Percentiles rank a stretch among this genome's conserved stretches.
Evolutionary conservation across 108 stramenopile species (phyloP).

Genomic region (Asterionellopsis glacialis): DNA sequence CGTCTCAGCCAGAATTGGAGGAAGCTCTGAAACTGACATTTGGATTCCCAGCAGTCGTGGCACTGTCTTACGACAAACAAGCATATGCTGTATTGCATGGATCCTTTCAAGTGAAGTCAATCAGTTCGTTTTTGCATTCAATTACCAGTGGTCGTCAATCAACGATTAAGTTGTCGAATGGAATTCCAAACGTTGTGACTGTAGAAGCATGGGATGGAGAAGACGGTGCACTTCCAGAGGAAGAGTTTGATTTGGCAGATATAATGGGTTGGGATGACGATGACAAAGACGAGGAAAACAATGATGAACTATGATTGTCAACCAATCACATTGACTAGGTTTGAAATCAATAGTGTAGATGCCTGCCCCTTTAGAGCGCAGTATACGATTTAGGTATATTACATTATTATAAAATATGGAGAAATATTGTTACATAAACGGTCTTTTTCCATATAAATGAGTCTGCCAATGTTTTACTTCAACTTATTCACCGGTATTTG

Average conservation of each 20-base stretch:
- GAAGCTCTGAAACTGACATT: constrained; percentile 27
- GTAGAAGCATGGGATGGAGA: constrained; percentile 34
- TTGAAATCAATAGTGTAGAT: no score
- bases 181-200: constrained; percentile 16
- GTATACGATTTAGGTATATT: no score
- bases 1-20: constrained; percentile 29
- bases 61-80: constrained; percentile 19
- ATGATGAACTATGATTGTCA: no score
- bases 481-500: no score
- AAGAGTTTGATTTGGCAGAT: constrained; percentile 25
- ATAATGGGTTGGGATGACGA: constrained; percentile 31
- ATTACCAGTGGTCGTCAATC: constrained; percentile 27
- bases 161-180: constrained; percentile 6
- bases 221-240: constrained; percentile 22
- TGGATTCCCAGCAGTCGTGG: constrained; percentile 34
- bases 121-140: constrained; percentile 17
- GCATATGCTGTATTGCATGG: constrained; percentile 25
- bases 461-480: no score
- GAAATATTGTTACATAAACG: no score
- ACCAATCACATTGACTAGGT: no score
- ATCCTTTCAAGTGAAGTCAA: constrained; percentile 22
- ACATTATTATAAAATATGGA: no score
- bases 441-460: no score
- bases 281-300: neutral
- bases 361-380: no score